These are phyloP conservation scores for Saraca asoca DNA, from an alignment of 331 rosid genomes.

Conservation along the genomic window DNA sequence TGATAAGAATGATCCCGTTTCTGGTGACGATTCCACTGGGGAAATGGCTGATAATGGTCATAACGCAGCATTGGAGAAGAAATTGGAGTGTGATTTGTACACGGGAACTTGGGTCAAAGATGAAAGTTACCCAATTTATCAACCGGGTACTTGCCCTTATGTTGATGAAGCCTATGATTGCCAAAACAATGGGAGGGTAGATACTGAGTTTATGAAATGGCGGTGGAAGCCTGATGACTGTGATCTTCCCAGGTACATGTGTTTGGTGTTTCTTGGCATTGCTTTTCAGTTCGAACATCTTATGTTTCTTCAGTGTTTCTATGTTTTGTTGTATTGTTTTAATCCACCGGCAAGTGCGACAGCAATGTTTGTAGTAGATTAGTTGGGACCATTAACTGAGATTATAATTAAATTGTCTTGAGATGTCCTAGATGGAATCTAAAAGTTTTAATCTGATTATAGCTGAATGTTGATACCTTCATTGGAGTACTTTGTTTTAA, in stretches of 20 bases:
- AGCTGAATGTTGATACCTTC: neutral
- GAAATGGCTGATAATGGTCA: conserved; percentile 23
- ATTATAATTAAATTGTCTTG: neutral
- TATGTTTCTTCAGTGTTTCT: too few relatives aligned
- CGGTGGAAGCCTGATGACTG: conserved; percentile 83
- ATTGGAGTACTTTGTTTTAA: neutral
- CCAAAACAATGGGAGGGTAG: conserved; percentile 66
- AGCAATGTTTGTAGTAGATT: conserved; percentile 11
- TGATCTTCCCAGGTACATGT: conserved; percentile 73
- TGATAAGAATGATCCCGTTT: conserved; percentile 18
- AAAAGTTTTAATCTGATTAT: neutral
- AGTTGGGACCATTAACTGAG: neutral
- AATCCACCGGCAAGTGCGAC: neutral
- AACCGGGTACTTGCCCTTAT: conserved; percentile 72
- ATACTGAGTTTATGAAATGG: conserved; percentile 69
- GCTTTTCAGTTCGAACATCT: too few relatives aligned
- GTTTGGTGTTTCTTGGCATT: neutral
- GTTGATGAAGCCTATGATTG: conserved; percentile 87
- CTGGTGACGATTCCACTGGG: conserved; percentile 5
- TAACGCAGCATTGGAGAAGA: conserved; percentile 21
- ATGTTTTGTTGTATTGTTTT: too few relatives aligned
- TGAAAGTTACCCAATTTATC: conserved; percentile 62
- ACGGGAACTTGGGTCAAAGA: conserved; percentile 79
- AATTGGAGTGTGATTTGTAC: conserved; percentile 62
- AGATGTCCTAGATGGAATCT: neutral